Evolutionary conservation across 768 basidiomycete genomes (phyloP), one percentile per base, ranked within the genome.

Genomic region (Lactarius sanguifluus): DNA sequence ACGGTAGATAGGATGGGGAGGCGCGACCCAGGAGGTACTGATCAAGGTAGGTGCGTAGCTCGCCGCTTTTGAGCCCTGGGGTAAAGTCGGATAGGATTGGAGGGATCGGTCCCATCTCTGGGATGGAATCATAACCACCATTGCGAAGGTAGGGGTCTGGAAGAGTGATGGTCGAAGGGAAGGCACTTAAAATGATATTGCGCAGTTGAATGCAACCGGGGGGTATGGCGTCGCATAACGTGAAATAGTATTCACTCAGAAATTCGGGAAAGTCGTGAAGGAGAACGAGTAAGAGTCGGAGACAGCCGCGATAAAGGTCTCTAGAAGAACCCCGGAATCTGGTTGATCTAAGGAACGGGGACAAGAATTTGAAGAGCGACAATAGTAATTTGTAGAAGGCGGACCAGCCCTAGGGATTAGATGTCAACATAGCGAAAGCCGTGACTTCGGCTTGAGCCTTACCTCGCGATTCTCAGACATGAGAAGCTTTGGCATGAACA

Each of bases 211-310:
- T 88, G 83, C 96, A 98, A 69, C 90, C 86, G 32, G 89, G 82
- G 56, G 97, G 97, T 68, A 99, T 92, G 67, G 85, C 90, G 70
- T 98, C 96, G 74, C 94, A 94, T 38, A 99, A 86, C 52, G 93
- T 90, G 79, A 96, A 96, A 78, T 98, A 96, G 76, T 96, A 94
- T 79, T 96, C 94, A 76, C 90, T 93, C 68, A 98, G 82, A 82
- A 98, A 98, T 68, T 98, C 97, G 59, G 97, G 97, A 82, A 98
- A 98, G 78, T 98, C 97, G 77, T 99, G 96, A 23, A 99, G 86
- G 60, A 99, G 88, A 65, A 98, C 94, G 57, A 99, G 85, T 57
- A 99, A 86, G 36, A 99, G 83, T 41, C 96, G 87, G 56, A 97
- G 81, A 25, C 94, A 85, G 25, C 94, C 97, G 52, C 92, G 88